Conservation (phyloP, 108 stramenopile species). For the Pseudonitzschia multiseries region DNA sequence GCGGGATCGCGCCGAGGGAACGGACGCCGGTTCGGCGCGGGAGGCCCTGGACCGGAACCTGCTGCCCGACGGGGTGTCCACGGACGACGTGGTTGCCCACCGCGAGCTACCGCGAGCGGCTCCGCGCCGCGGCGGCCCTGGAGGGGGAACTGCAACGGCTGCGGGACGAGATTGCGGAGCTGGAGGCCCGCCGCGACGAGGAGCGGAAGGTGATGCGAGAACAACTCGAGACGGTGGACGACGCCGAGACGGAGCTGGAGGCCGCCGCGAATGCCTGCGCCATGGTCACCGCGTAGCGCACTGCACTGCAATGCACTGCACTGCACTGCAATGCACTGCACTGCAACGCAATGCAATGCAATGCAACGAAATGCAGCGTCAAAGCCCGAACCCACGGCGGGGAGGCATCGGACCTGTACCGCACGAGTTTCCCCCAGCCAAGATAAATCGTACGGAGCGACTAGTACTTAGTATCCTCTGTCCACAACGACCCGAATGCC, state of each 20-base stretch:
- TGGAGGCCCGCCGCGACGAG: conserved; percentile 11
- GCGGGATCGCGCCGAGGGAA: conserved; percentile 17
- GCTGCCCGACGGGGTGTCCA: conserved; percentile 31
- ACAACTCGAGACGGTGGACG: conserved; percentile 18
- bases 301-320: too few species aligned
- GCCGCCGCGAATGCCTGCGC: conserved; percentile 38
- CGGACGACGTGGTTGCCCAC: conserved; percentile 27
- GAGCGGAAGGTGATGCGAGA: conserved; percentile 1
- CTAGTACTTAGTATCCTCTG: too few species aligned
- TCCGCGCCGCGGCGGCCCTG: conserved; percentile 8
- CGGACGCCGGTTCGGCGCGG: conserved; percentile 31
- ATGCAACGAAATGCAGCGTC: too few species aligned
- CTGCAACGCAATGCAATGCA: too few species aligned
- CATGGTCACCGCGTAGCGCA: conserved; percentile 24
- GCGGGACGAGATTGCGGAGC: conserved; percentile 11
- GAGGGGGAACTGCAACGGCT: conserved; percentile 18
- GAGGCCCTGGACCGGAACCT: conserved; percentile 13
- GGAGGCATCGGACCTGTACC: too few species aligned
- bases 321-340: too few species aligned
- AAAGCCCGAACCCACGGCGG: too few species aligned
- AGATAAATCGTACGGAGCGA: too few species aligned
- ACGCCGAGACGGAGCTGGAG: conserved; percentile 22
- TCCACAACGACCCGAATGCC: too few species aligned
- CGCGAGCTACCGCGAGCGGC: conserved; percentile 8
- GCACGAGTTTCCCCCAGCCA: too few species aligned